Percentiles rank a stretch among this genome's conserved stretches.
These are phyloP conservation scores for Globisporangium mamillatum DNA, from an alignment of 352 stramenopile genomes.

Conservation along the genomic window DNA sequence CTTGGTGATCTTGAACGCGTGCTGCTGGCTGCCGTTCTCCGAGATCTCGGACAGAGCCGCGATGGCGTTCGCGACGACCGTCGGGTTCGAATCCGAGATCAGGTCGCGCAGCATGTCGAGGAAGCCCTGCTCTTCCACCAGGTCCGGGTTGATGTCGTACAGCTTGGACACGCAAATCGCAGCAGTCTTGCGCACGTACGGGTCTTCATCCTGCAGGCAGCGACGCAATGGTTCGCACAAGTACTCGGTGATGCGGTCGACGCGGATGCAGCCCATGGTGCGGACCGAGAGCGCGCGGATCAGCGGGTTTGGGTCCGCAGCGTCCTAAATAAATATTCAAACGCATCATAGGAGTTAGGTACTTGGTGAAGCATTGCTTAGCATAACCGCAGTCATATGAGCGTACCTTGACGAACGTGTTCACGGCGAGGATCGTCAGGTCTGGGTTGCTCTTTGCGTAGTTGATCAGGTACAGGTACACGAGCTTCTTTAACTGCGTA, in stretches of 20 bases:
- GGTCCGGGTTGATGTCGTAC: slow-evolving; percentile 98
- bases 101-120: slow-evolving; percentile 96
- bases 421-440: slow-evolving; percentile 98
- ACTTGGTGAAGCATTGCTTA: neutral
- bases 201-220: slow-evolving; percentile 94
- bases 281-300: slow-evolving; percentile 97
- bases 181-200: slow-evolving; percentile 99
- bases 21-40: slow-evolving; percentile 90
- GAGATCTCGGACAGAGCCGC: slow-evolving; percentile 97
- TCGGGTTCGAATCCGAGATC: slow-evolving; percentile 98
- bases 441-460: slow-evolving; percentile 99
- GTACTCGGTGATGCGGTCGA: slow-evolving; percentile 99
- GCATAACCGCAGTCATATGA: neutral
- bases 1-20: slow-evolving; percentile 94
- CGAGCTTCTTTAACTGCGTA: slow-evolving; percentile 99
- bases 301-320: slow-evolving; percentile 90
- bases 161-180: slow-evolving; percentile 99
- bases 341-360: neutral
- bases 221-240: slow-evolving; percentile 95
- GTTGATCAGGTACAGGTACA: slow-evolving; percentile 99
- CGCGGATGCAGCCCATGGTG: slow-evolving; percentile 99
- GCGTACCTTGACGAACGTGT: slow-evolving; percentile 95
- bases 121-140: slow-evolving; percentile 96
- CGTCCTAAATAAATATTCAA: slow-evolving; percentile 32
- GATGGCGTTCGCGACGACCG: slow-evolving; percentile 98